A percentile compares a stretch with the other conserved stretches of the same genome.
phyloP scores from a whole-genome alignment of 306 rosid genomes.

The Ziziphus jujuba region DNA sequence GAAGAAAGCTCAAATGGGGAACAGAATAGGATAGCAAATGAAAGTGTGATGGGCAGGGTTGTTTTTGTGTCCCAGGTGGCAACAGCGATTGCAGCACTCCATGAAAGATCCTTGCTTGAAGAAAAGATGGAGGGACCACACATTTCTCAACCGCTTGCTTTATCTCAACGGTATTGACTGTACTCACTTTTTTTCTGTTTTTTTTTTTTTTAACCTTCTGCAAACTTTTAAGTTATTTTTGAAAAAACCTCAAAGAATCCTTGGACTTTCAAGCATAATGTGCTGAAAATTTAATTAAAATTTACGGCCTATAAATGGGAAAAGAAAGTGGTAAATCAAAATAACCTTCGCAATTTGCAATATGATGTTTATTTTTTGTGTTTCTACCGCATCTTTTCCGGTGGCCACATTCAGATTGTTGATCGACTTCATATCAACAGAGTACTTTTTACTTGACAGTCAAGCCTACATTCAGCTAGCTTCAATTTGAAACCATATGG shows the following conservation, averaged over 20 bases:
- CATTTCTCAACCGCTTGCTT: conserved; percentile 49
- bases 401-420: no score
- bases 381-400: no score
- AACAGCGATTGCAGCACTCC: conserved; percentile 80
- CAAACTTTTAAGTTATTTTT: background rate
- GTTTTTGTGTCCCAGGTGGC: conserved; percentile 62
- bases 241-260: background rate
- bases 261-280: background rate
- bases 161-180: conserved; percentile 49
- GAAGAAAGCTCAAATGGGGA: conserved; percentile 20
- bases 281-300: background rate
- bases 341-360: background rate
- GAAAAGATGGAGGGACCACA: conserved; percentile 44
- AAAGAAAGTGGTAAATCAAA: background rate
- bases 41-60: conserved; percentile 20
- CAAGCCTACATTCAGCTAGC: no score
- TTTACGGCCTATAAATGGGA: background rate
- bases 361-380: no score
- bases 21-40: conserved; percentile 5
- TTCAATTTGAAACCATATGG: no score
- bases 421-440: no score
- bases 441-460: no score
- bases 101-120: conserved; percentile 72
- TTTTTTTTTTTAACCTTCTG: background rate
- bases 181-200: background rate